phyloP scores from a whole-genome alignment of 192 early-diverging fungal species.

The Linnemannia schmuckeri region DNA sequence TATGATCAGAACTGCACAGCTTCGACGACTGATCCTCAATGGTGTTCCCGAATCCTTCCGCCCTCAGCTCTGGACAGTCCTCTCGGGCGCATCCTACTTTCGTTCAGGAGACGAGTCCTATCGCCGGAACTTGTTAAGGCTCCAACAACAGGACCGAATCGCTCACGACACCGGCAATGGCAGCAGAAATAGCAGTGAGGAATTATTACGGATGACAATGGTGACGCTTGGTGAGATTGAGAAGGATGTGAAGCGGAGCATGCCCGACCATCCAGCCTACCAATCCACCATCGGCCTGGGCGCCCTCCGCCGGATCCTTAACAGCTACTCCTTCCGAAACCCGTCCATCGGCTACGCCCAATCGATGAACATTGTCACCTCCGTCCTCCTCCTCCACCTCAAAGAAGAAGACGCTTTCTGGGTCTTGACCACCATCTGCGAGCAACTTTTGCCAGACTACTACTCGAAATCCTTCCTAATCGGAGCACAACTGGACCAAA shows the following conservation, averaged over 20 bases:
- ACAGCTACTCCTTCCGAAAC: constrained; percentile 37
- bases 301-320: constrained; percentile 35
- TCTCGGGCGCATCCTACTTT: constrained; percentile 41
- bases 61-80: constrained; percentile 49
- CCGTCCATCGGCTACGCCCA: constrained; percentile 48
- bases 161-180: not conserved
- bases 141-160: constrained; percentile 17
- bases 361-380: constrained; percentile 54
- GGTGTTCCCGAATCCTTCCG: constrained; percentile 38
- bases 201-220: not conserved
- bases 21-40: constrained; percentile 9
- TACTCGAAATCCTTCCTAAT: constrained; percentile 34
- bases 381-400: constrained; percentile 35
- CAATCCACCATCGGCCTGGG: constrained; percentile 38
- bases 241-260: constrained; percentile 49
- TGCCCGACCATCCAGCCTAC: constrained; percentile 50
- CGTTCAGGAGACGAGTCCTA: constrained; percentile 29
- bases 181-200: not conserved
- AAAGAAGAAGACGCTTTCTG: constrained; percentile 55
- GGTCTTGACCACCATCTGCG: constrained; percentile 40
- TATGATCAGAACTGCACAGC: constrained; percentile 45
- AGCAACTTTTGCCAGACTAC: constrained; percentile 48
- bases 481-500: constrained; percentile 43
- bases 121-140: constrained; percentile 1
- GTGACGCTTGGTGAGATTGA: constrained; percentile 37